Base-by-base conservation (phyloP, 495 filamentous ascomycete genomes). In the Hypoxylon intermedium region DNA sequence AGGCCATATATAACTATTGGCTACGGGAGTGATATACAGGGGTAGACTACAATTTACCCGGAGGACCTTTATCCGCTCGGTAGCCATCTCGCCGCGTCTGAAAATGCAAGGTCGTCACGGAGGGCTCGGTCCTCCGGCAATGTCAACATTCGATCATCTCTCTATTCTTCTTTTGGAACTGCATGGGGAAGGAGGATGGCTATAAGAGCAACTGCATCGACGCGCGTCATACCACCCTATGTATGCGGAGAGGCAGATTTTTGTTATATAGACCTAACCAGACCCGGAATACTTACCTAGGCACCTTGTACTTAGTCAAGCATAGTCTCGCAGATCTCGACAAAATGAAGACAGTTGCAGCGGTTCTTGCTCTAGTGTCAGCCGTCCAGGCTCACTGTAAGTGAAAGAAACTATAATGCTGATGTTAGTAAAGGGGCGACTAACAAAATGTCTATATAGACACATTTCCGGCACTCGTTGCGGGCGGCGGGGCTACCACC, bases 381-480 rank as follows among this genome's bases (percentile, higher is more conserved):
- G 58, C 60, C 23, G 65, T 60, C 9, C 58, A 67, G 55, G 68
- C 66, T 26, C 68, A 71, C 48, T 71, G 68, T 71, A 41, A 67
- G 63, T 19, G 11, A 7, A 42, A 19, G 12, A 4, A 13, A 26
- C 18, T 11, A 9, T 13, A 34, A 36, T 5, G 16, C 9, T 9
- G 3, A 6, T 0, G 11, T n/a, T 20, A 15, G 18, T 12, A 12
- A 26, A 0, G 28, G 24, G 5, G 30, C 9, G 23, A 20, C 62
- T 70, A 42, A 68, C 20, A 30, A 3, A 9, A 2, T 3, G 7
- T 36, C n/a, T 23, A 9, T 23, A 9, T 11, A 74, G 71, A 74
- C 34, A 72, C 69, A 19, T 74, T 74, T 52, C 69, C 69, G 3
- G 61, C 68, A 0, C 52, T 71, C 0, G 19, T 71, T 52, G 62